phyloP scores from a whole-genome alignment of 1,284 basidiomycete genomes.

The Sporisorium scitamineum region DNA sequence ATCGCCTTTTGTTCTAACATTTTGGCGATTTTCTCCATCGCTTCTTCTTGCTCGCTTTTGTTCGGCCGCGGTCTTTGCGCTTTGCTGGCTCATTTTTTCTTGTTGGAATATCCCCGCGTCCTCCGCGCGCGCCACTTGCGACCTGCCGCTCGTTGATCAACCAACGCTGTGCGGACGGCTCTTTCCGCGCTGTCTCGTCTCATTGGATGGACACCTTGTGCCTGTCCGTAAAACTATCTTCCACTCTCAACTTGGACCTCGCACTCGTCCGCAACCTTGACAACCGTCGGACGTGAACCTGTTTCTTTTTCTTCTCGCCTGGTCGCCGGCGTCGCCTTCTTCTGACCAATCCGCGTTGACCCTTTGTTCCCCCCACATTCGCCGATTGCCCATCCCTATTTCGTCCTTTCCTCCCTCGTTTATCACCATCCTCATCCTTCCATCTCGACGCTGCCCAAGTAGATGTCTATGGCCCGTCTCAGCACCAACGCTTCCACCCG shows the following conservation, averaged over 20 bases:
- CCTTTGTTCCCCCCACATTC: conserved; percentile 24
- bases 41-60: neutral
- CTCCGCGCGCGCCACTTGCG: conserved; percentile 25
- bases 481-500: conserved; percentile 37
- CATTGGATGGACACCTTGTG: conserved; percentile 6
- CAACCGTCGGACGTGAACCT: neutral
- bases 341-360: conserved; percentile 31
- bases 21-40: neutral
- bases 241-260: neutral
- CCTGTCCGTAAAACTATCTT: conserved; percentile 1
- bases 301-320: conserved; percentile 5
- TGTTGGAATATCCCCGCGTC: conserved; percentile 27
- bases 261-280: neutral
- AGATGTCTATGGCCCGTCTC: conserved; percentile 50
- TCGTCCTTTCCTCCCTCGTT: conserved; percentile 3
- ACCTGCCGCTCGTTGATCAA: neutral
- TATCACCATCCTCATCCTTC: neutral
- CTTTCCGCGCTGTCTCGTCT: conserved; percentile 27
- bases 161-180: conserved; percentile 13
- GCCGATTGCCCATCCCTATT: conserved; percentile 9
- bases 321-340: neutral
- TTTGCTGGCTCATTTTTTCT: neutral
- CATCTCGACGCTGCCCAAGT: conserved; percentile 13
- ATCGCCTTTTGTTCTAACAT: conserved; percentile 22
- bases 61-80: neutral